Evolutionary conservation across 2,329 filamentous ascomycete genomes (phyloP).

Genomic region (Esteya vermicola): DNA sequence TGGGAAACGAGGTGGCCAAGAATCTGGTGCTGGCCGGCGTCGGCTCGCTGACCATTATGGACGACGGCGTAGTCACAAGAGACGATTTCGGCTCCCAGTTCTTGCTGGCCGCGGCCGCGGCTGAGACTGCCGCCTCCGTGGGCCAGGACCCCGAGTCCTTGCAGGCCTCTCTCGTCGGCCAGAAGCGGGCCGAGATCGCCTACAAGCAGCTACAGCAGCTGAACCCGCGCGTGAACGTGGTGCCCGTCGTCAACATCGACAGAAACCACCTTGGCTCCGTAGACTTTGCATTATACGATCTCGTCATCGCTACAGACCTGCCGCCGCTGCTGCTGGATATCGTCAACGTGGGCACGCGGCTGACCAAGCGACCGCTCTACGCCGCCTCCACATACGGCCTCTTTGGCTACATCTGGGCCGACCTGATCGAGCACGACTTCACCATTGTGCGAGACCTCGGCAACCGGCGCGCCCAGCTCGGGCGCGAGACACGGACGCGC

Average conservation of each 20-base stretch:
- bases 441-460: conserved; percentile 73
- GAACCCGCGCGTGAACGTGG: conserved; percentile 76
- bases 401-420: conserved; percentile 90
- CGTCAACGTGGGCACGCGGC: conserved; percentile 75
- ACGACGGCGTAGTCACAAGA: conserved; percentile 60
- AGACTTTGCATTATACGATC: conserved; percentile 77
- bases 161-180: conserved; percentile 41
- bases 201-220: conserved; percentile 65
- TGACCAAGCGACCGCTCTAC: conserved; percentile 73
- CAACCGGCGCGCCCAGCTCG: conserved; percentile 49
- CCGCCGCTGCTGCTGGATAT: conserved; percentile 58
- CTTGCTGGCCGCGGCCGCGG: conserved; percentile 41
- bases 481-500: conserved; percentile 63
- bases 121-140: neutral
- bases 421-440: conserved; percentile 82
- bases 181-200: conserved; percentile 74
- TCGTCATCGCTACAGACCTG: conserved; percentile 83
- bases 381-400: conserved; percentile 76
- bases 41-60: conserved; percentile 76
- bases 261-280: conserved; percentile 52
- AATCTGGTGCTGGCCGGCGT: conserved; percentile 92
- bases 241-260: conserved; percentile 55
- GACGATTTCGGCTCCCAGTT: conserved; percentile 74
- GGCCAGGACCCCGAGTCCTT: no score
- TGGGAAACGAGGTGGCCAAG: conserved; percentile 92